phyloP scores from a whole-genome alignment of 805 yeast species.

The Kodamaea lidongshanica region DNA sequence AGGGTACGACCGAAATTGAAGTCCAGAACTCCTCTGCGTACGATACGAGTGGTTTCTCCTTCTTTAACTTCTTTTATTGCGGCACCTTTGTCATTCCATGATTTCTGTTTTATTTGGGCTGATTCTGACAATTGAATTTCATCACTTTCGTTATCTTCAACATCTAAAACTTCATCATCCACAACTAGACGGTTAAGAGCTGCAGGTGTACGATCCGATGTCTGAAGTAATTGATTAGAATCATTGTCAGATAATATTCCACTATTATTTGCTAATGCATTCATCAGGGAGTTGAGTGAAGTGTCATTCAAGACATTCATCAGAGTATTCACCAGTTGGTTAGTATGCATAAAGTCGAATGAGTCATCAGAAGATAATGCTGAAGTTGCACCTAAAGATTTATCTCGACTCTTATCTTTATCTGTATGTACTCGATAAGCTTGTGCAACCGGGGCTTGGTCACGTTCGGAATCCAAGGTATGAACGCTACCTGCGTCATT shows the following conservation, averaged over 20 bases:
- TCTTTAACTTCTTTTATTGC: constrained; percentile 22
- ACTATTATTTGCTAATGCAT: constrained; percentile 24
- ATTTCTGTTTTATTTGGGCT: constrained; percentile 12
- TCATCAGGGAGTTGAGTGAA: constrained; percentile 33
- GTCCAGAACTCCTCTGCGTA: constrained; percentile 35
- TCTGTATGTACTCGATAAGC: constrained; percentile 5
- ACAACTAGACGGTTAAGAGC: constrained; percentile 4
- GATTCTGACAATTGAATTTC: constrained; percentile 6
- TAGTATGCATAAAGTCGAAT: no score
- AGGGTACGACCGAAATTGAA: constrained; percentile 36
- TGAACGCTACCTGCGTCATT: constrained; percentile 16
- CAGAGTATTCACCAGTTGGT: no score
- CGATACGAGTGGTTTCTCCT: constrained; percentile 16
- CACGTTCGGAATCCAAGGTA: constrained; percentile 22
- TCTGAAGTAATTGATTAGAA: no score
- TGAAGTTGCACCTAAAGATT: no score
- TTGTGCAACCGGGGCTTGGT: constrained; percentile 12
- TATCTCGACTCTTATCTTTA: constrained; percentile 19
- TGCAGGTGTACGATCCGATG: no score
- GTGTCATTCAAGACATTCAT: no score
- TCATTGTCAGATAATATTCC: constrained; percentile 1
- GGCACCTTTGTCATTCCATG: constrained; percentile 33
- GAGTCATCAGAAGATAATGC: no score
- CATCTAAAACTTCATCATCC: constrained; percentile 10
- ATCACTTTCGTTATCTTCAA: constrained; percentile 1